Conservation (phyloP, 2,329 filamentous ascomycete genomes). For the Trichoderma koningiopsis region DNA sequence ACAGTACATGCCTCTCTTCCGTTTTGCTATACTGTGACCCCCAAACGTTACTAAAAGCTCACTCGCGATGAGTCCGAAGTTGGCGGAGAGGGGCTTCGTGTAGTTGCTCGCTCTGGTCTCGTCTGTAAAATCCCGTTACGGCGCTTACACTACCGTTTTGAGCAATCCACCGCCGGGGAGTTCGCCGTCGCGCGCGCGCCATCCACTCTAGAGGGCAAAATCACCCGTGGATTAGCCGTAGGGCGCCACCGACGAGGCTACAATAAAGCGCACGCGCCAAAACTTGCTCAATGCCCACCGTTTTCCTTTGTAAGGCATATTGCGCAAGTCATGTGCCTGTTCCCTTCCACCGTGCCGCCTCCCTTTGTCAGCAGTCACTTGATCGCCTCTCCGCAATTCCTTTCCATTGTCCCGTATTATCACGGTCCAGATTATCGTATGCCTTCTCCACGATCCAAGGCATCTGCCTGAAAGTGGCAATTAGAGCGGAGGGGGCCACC, state of each 20-base stretch:
- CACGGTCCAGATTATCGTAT: not conserved
- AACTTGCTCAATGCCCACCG: not conserved
- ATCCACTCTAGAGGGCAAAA: not conserved
- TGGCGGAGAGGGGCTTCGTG: not conserved
- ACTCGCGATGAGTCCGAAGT: constrained; percentile 5
- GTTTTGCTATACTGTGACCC: not conserved
- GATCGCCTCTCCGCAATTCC: not conserved
- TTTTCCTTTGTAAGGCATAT: constrained; percentile 1
- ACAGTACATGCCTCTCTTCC: not conserved
- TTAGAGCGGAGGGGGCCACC: not conserved
- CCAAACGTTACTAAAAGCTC: constrained; percentile 14
- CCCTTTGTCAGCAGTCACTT: constrained; percentile 19
- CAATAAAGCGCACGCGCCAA: not conserved
- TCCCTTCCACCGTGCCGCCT: not conserved
- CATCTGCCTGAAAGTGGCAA: constrained; percentile 15
- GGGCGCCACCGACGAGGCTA: too few species aligned
- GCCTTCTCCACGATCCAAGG: not conserved
- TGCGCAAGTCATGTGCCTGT: constrained; percentile 9
- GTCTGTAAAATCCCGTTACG: not conserved
- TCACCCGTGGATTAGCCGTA: not conserved
- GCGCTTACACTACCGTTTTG: constrained; percentile 10
- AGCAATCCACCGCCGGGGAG: not conserved
- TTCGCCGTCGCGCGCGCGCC: constrained; percentile 1
- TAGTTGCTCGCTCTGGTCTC: not conserved
- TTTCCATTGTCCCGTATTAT: not conserved